Base-by-base conservation (phyloP, 169 alveolate genomes). In the Plasmodium adleri region DNA sequence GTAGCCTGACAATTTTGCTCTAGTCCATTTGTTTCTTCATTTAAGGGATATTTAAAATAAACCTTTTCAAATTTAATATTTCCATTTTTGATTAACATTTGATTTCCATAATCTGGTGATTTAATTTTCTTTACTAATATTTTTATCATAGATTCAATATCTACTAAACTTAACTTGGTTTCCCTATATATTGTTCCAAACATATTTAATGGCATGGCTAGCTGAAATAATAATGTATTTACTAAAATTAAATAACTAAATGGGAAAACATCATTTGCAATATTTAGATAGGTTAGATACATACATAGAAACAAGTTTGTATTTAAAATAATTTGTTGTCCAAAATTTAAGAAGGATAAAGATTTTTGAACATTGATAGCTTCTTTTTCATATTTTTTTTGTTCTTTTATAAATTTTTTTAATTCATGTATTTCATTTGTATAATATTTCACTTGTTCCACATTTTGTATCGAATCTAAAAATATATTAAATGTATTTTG, bases 121-220 rank as follows among this genome's bases (percentile, higher is more conserved):
- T 86, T 73, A 10, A 72, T 86, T 86, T 86, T 72, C 10, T 72
- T 86, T 10, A 72, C 87, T 9, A 86, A 28, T 45, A 86, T 86
- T 86, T 72, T 71, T 20, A 86, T 59, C 92, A 86, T 86, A 39
- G 78, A 72, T 47, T 94, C 94, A 74, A 94, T 85, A 64, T 94
- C 96, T 3, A 94, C 94, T 74, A 94, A 67, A 87, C 95, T 94
- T 26, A 92, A 73, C 70, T 92, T 94, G 9, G 94, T 92, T 90
- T 94, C 95, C 26, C 96, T 32, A 88, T 94, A 94, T 78, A 92
- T 94, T n/a, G 96, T 94, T 6, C 96, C 96, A 15, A 94, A 92
- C 93, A 94, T 92, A 71, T 94, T 94, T 56, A 94, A 92, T 54
- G 96, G 96, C 88, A 94, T 92, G 15, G 95, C 95, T 50, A 94